Percentiles rank a stretch among this genome's conserved stretches.
Evolutionary conservation across 441 rosid species (phyloP).

Genomic region (Viola pubescens): DNA sequence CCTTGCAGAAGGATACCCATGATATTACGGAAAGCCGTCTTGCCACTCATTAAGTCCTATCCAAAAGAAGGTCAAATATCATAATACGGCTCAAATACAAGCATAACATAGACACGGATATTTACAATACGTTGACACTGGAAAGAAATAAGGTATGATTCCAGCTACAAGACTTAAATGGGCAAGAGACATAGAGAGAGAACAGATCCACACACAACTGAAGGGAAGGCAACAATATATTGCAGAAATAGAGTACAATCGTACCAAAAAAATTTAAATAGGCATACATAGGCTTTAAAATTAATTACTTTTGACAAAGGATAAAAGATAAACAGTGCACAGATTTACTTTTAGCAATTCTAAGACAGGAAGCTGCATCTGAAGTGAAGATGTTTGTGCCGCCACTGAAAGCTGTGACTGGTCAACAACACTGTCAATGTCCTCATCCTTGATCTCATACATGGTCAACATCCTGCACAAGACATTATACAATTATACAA

Average conservation of each 20-base stretch:
- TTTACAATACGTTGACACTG: neutral
- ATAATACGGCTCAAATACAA: constrained; percentile 5
- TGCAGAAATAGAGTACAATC: neutral
- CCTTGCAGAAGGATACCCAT: constrained; percentile 84
- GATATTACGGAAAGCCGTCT: constrained; percentile 73
- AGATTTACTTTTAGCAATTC: constrained; percentile 80
- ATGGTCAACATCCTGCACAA: constrained; percentile 71
- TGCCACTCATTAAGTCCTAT: constrained; percentile 99
- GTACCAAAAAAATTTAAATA: neutral
- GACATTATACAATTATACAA: neutral
- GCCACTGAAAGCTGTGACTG: constrained; percentile 38
- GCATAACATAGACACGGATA: neutral
- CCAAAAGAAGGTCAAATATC: constrained; percentile 16
- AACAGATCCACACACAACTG: too few species aligned
- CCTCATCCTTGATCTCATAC: constrained; percentile 83
- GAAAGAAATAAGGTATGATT: constrained; percentile 8
- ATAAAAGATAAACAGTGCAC: constrained; percentile 6
- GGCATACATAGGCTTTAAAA: neutral
- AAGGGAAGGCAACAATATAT: neutral
- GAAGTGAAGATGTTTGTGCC: constrained; percentile 52
- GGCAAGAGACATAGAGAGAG: neutral
- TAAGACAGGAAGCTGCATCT: constrained; percentile 76
- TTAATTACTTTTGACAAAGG: constrained; percentile 5
- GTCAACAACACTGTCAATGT: constrained; percentile 55
- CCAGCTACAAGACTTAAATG: neutral